Evolutionary conservation across 345 rosid species (phyloP).

Genomic region (Tarenaya hassleriana): DNA sequence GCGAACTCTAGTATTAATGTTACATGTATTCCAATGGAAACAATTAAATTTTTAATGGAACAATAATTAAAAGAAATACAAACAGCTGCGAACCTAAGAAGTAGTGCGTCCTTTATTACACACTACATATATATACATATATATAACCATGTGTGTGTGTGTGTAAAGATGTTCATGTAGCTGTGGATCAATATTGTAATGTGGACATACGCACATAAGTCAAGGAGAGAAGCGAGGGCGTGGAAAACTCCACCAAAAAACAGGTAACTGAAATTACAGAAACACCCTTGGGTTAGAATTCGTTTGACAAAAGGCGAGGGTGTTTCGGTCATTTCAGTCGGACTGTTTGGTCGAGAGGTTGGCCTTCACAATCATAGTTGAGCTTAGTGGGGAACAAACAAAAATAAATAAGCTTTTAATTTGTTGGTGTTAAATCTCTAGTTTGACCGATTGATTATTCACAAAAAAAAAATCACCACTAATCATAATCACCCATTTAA

Average conservation of each 20-base stretch:
- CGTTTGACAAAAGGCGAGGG: not conserved
- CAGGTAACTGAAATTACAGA: not conserved
- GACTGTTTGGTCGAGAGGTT: slow-evolving; percentile 20
- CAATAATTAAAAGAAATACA: not conserved
- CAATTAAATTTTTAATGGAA: not conserved
- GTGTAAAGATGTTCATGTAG: not conserved
- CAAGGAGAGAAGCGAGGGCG: slow-evolving; percentile 11
- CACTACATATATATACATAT: slow-evolving; percentile 1
- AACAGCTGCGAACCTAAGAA: slow-evolving; percentile 24
- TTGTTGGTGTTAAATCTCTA: slow-evolving; percentile 30
- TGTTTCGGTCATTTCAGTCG: not conserved
- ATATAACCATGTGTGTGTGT: not conserved
- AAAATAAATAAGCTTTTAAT: slow-evolving; percentile 14
- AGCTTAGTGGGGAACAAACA: slow-evolving; percentile 52
- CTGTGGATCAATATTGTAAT: slow-evolving; percentile 20
- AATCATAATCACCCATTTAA: not conserved
- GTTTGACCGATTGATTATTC: slow-evolving; percentile 38
- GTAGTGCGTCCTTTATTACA: slow-evolving; percentile 15
- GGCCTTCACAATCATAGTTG: slow-evolving; percentile 31
- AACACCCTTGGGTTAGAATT: not conserved
- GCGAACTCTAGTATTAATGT: not conserved
- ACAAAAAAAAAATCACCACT: slow-evolving; percentile 18
- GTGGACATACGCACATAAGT: slow-evolving; percentile 19
- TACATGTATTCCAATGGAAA: slow-evolving; percentile 15
- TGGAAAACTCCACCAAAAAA: slow-evolving; percentile 1